Percentiles rank a stretch among this genome's conserved stretches.
phyloP scores from a whole-genome alignment of 1,284 basidiomycete genomes.

The Sporisorium graminicola region DNA sequence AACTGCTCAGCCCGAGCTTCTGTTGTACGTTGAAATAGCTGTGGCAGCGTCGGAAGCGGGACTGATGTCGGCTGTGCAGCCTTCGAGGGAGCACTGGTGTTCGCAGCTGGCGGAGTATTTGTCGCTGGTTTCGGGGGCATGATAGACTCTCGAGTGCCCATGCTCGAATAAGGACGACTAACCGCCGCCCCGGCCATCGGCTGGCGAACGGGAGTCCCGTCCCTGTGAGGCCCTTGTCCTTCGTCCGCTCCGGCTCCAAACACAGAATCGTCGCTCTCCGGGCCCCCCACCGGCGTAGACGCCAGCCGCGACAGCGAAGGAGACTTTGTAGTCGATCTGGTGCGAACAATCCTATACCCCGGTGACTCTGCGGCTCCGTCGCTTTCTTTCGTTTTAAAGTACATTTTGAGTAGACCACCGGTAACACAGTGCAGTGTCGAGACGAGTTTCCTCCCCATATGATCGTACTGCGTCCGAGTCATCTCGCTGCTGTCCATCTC shows the following conservation, averaged over 20 bases:
- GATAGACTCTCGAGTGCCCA: neutral
- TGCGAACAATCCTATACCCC: conserved; percentile 11
- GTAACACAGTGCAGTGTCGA: conserved; percentile 2
- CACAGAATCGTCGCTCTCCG: neutral
- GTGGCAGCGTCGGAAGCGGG: neutral
- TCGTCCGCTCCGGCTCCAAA: neutral
- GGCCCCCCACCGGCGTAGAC: neutral
- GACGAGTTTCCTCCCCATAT: conserved; percentile 10
- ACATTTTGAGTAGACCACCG: conserved; percentile 23
- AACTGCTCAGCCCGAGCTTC: neutral
- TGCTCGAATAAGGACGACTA: neutral
- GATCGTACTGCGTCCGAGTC: conserved; percentile 20
- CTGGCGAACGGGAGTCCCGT: neutral
- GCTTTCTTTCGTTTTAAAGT: too few relatives aligned
- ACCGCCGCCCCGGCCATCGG: neutral
- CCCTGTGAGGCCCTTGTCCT: neutral
- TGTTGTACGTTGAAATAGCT: neutral
- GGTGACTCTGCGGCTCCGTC: too few relatives aligned
- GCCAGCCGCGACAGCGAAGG: conserved; percentile 6
- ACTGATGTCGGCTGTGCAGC: neutral
- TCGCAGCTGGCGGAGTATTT: neutral
- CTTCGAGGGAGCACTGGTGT: neutral
- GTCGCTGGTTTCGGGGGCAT: neutral
- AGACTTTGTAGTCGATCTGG: conserved; percentile 6
- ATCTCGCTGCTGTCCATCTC: conserved; percentile 12